phyloP scores from a whole-genome alignment of 768 basidiomycete genomes.

The Fomitopsis serialis region DNA sequence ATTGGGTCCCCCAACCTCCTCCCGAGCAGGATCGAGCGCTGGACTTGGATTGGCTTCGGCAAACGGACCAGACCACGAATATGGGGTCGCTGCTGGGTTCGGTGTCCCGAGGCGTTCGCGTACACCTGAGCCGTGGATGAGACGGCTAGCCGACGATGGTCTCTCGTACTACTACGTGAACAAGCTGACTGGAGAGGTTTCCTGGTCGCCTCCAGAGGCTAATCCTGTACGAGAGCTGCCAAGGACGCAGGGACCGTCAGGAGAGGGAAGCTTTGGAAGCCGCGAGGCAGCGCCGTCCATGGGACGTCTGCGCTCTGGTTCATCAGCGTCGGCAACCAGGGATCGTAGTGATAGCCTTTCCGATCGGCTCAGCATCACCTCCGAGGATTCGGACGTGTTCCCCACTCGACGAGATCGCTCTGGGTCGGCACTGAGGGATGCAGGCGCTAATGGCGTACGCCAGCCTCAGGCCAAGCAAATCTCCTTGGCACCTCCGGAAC shows the following conservation, averaged over 20 bases:
- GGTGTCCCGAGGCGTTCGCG: constrained; percentile 53
- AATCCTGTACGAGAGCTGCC: constrained; percentile 2
- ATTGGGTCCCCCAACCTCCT: constrained; percentile 42
- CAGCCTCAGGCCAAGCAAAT: constrained; percentile 8
- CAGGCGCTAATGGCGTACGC: constrained; percentile 10
- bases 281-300: constrained; percentile 3
- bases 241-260: not conserved
- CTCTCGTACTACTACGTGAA: constrained; percentile 78
- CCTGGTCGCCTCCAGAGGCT: constrained; percentile 43
- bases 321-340: constrained; percentile 24
- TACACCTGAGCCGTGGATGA: constrained; percentile 80
- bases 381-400: constrained; percentile 74
- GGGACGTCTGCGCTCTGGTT: constrained; percentile 27
- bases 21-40: constrained; percentile 49
- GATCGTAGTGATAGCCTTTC: constrained; percentile 26
- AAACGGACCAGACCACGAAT: constrained; percentile 4
- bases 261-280: constrained; percentile 5
- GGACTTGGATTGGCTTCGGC: constrained; percentile 41
- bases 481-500: constrained; percentile 55
- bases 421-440: constrained; percentile 2
- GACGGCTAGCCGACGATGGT: constrained; percentile 77
- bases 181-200: constrained; percentile 57
- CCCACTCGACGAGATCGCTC: constrained; percentile 33
- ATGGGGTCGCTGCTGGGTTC: constrained; percentile 41
- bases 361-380: constrained; percentile 61